Evolutionary conservation across 2,329 filamentous ascomycete species (phyloP), one percentile per base, ranked within the genome.

Genomic region (Aquanectria penicillioides): DNA sequence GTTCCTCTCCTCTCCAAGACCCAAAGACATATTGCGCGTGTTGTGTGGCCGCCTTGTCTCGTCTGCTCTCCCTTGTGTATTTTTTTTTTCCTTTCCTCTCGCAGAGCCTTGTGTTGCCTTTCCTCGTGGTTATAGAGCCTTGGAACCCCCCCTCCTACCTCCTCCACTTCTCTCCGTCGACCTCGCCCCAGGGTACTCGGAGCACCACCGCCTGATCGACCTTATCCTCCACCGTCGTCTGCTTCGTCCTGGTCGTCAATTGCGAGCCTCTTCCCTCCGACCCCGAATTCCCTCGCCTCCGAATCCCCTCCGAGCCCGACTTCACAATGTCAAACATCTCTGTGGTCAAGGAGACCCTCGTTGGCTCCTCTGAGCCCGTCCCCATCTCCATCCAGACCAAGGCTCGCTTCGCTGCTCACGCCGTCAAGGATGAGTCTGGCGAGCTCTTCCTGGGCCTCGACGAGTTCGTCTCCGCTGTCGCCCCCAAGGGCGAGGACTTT

Each of bases 391-490:
- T 86, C 61, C 89, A 94, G 75, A 89, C 89, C 64, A 91, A 89
- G 78, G 82, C 87, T 57, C 88, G 88, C 62, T 99, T 98, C 78
- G 78, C 88, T 69, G 86, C 86, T 72, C 83, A 94, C 81, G 92
- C 95, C 34, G 79, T 85, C 71, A 90, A 89, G 75, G 92, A 97
- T 72, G 83, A 87, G 68, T 84, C 88, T 9, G 94, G 91, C 57
- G 92, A 97, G 71, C 81, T 88, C 55, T 93, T 86, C 73, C 91
- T 99, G 86, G 88, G 85, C 40, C 86, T 90, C 62, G 87, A 94
- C n/a, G 87, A 96, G 74, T 99, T 99, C 76, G 87, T 97, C 70
- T 84, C 94, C 71, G 94, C 94, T 23, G 88, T 99, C 79, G 94
- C 93, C 68, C 95, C 95, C 5, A 84, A 85, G 43, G 83, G 88